phyloP scores from a whole-genome alignment of 2,329 filamentous ascomycete species.

The Pestalotiopsis sp. region DNA sequence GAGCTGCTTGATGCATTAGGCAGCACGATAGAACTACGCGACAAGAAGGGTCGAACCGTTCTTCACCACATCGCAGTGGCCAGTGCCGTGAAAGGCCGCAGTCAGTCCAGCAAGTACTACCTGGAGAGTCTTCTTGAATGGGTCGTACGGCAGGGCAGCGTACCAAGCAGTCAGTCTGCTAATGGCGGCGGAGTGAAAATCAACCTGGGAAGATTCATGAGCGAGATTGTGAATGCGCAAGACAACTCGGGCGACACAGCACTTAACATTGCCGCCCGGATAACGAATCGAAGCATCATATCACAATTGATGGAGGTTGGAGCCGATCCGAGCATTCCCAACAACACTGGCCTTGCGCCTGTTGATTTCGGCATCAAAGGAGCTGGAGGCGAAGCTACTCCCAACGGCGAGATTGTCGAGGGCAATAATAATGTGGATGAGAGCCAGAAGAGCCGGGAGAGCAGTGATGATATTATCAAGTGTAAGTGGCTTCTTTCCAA shows the following conservation, averaged over 20 bases:
- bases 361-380: constrained; percentile 93
- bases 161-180: constrained; percentile 52
- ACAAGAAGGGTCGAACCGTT: constrained; percentile 87
- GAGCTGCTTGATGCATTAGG: constrained; percentile 88
- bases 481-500: constrained; percentile 57
- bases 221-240: constrained; percentile 93
- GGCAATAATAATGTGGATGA: constrained; percentile 26
- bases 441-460: constrained; percentile 66
- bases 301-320: constrained; percentile 96
- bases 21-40: constrained; percentile 85
- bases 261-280: constrained; percentile 88
- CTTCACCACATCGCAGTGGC: constrained; percentile 96
- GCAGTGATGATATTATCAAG: constrained; percentile 76
- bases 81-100: constrained; percentile 91
- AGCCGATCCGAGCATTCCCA: constrained; percentile 88
- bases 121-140: constrained; percentile 93
- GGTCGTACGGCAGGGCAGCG: constrained; percentile 82
- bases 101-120: constrained; percentile 91
- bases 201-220: constrained; percentile 90
- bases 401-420: constrained; percentile 39
- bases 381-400: constrained; percentile 51
- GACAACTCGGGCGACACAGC: constrained; percentile 95
- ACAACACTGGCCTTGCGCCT: constrained; percentile 84
- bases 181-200: constrained; percentile 61
- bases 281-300: constrained; percentile 92